Evolutionary conservation across 2,329 filamentous ascomycete genomes (phyloP).

Genomic region (Amesomyces nigricolor): DNA sequence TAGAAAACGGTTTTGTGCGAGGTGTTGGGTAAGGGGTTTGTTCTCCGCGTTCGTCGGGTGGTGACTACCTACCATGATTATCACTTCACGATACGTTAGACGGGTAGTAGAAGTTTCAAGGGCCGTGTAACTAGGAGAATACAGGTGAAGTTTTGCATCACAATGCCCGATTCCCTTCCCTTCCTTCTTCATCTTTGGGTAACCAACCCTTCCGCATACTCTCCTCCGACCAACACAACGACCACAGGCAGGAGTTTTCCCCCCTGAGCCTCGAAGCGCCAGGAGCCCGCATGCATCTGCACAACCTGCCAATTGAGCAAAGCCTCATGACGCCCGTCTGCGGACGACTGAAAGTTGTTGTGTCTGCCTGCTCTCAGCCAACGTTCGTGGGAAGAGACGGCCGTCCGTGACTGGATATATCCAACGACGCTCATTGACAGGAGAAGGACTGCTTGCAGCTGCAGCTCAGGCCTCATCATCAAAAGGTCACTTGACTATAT

Average conservation of each 20-base stretch:
- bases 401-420: too few species aligned
- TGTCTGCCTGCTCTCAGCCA: neutral
- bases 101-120: neutral
- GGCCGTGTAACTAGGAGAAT: slow-evolving; percentile 1
- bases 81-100: too few species aligned
- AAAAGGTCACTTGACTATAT: too few species aligned
- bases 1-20: too few species aligned
- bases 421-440: too few species aligned
- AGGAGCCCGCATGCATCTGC: neutral
- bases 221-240: neutral
- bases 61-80: too few species aligned
- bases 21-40: too few species aligned
- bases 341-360: neutral
- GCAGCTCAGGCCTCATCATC: too few species aligned
- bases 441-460: too few species aligned
- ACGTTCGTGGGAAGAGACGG: too few species aligned
- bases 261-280: neutral
- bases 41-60: too few species aligned
- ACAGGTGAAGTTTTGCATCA: neutral
- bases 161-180: neutral
- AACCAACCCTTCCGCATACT: neutral
- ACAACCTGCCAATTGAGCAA: slow-evolving; percentile 2
- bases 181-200: neutral
- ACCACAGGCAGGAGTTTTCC: neutral
- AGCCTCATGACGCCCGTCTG: neutral